phyloP scores from a whole-genome alignment of 108 stramenopile species.

The Nitzschia sp. region DNA sequence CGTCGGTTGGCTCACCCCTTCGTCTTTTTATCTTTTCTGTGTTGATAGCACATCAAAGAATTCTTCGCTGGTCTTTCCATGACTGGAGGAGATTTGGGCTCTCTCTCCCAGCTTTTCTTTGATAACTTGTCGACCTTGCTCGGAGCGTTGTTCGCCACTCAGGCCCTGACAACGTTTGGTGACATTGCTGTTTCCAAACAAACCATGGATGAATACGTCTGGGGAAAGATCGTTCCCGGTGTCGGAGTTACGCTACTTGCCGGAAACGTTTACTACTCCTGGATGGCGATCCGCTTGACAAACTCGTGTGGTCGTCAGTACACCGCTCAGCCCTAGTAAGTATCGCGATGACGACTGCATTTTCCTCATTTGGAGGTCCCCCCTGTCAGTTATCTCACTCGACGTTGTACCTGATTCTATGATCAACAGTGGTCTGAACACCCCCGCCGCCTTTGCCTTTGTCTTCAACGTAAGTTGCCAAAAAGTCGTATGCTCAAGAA shows the following conservation, averaged over 20 bases:
- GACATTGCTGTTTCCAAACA: not conserved
- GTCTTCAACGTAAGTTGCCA: no score
- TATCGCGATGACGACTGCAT: no score
- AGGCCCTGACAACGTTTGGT: slow-evolving; percentile 31
- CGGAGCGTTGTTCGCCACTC: slow-evolving; percentile 44
- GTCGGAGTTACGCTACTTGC: slow-evolving; percentile 58
- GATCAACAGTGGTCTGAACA: slow-evolving; percentile 82
- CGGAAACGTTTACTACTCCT: slow-evolving; percentile 49
- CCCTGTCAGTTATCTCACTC: no score
- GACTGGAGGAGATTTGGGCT: slow-evolving; percentile 37
- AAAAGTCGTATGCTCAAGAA: no score
- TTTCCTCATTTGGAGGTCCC: no score
- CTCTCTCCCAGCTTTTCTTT: slow-evolving; percentile 64
- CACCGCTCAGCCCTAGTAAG: slow-evolving; percentile 80
- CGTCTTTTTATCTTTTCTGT: no score
- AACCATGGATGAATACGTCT: slow-evolving; percentile 46
- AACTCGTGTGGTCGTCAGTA: slow-evolving; percentile 38
- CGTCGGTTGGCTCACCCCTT: no score
- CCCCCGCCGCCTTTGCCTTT: slow-evolving; percentile 72
- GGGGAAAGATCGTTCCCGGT: slow-evolving; percentile 59
- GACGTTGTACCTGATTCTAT: no score
- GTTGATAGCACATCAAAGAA: not conserved
- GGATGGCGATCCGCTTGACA: slow-evolving; percentile 51
- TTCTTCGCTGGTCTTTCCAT: slow-evolving; percentile 12
- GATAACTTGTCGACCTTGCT: slow-evolving; percentile 72